A percentile compares a stretch with the other conserved stretches of the same genome.
These are phyloP conservation scores for Lasiodiplodia citricola DNA, from an alignment of 2,329 filamentous ascomycete genomes.

Conservation along the genomic window DNA sequence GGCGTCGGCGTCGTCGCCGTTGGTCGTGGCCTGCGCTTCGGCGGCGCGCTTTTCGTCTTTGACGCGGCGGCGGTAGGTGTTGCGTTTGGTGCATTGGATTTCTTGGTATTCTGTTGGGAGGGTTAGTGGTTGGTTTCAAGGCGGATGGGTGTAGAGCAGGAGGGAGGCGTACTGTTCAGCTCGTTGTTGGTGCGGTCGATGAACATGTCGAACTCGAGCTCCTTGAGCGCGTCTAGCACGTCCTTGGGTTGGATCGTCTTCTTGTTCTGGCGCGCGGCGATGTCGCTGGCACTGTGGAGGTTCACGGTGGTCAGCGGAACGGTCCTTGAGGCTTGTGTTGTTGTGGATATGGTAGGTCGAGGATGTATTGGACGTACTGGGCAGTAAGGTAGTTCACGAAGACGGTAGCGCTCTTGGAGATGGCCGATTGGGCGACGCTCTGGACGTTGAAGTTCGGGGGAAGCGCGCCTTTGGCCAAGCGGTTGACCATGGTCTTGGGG, in stretches of 20 bases:
- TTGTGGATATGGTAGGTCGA: background rate
- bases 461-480: conserved; percentile 78
- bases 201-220: conserved; percentile 76
- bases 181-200: conserved; percentile 74
- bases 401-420: conserved; percentile 81
- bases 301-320: background rate
- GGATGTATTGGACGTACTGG: conserved; percentile 61
- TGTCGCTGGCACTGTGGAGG: conserved; percentile 67
- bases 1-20: background rate
- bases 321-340: background rate
- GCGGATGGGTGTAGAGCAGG: background rate
- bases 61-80: conserved; percentile 72
- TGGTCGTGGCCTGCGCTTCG: background rate
- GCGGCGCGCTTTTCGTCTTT: conserved; percentile 64
- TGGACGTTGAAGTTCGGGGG: conserved; percentile 84
- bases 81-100: conserved; percentile 75
- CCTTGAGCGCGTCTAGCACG: conserved; percentile 77
- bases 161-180: conserved; percentile 67
- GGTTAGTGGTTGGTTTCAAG: too few species aligned
- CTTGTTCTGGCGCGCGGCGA: conserved; percentile 69
- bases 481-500: conserved; percentile 80
- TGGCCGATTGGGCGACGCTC: conserved; percentile 77
- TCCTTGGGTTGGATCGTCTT: conserved; percentile 80
- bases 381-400: conserved; percentile 82
- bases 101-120: conserved; percentile 69